Evolutionary conservation across 768 basidiomycete genomes (phyloP).

Genomic region (Rhizopogon vulgaris): DNA sequence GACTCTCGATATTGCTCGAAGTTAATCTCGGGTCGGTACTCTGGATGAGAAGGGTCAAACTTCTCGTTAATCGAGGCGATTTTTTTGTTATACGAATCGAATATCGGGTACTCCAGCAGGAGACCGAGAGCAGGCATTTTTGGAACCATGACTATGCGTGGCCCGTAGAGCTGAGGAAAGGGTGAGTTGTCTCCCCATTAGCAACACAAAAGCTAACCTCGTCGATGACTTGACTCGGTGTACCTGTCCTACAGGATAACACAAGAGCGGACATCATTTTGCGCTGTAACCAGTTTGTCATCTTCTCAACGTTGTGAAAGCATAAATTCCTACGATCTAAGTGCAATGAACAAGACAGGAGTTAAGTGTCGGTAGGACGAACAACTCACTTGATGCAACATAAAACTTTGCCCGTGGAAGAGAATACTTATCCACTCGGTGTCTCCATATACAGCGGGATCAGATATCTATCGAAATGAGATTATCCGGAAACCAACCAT

Average conservation of each 20-base stretch:
- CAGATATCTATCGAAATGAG: slow-evolving; percentile 47
- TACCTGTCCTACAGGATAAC: slow-evolving; percentile 68
- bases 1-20: slow-evolving; percentile 59
- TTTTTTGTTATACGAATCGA: slow-evolving; percentile 67
- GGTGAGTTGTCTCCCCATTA: background rate
- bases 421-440: slow-evolving; percentile 94
- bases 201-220: slow-evolving; percentile 39
- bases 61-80: slow-evolving; percentile 41
- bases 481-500: background rate
- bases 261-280: slow-evolving; percentile 94
- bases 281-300: slow-evolving; percentile 46
- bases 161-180: slow-evolving; percentile 61
- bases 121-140: slow-evolving; percentile 96
- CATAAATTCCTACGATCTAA: slow-evolving; percentile 22
- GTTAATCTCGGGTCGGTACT: slow-evolving; percentile 67
- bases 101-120: slow-evolving; percentile 82
- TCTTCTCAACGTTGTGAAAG: background rate
- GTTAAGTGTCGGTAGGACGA: slow-evolving; percentile 9
- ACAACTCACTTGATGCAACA: slow-evolving; percentile 89
- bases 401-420: slow-evolving; percentile 97
- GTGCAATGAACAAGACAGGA: slow-evolving; percentile 12
- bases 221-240: slow-evolving; percentile 69
- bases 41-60: slow-evolving; percentile 44
- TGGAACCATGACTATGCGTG: slow-evolving; percentile 74
- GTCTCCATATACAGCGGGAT: slow-evolving; percentile 84